A percentile compares a stretch with the other conserved stretches of the same genome.
Conservation (phyloP, 2,329 filamentous ascomycete species). For the Scytalidium lignicola region DNA sequence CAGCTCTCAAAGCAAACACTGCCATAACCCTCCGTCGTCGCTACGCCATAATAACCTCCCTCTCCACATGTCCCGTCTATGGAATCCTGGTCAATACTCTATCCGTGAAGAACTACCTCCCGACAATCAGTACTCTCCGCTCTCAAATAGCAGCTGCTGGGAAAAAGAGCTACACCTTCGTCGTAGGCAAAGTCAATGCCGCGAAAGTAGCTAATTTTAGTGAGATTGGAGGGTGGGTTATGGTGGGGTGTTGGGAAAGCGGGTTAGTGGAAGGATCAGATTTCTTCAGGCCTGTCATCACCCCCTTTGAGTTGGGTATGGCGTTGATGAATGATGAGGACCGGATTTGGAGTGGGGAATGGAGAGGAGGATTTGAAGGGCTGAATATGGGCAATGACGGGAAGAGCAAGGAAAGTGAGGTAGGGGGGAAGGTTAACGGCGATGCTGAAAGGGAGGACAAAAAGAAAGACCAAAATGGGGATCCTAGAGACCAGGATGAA, state of each 20-base stretch:
- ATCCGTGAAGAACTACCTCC: slow-evolving; percentile 83
- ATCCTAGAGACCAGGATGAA: not conserved
- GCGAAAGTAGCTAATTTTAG: slow-evolving; percentile 96
- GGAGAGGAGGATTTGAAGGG: slow-evolving; percentile 80
- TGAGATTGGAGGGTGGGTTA: slow-evolving; percentile 93
- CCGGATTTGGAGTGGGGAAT: slow-evolving; percentile 79
- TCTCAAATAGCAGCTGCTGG: slow-evolving; percentile 69
- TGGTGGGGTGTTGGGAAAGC: slow-evolving; percentile 97
- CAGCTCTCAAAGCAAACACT: slow-evolving; percentile 32
- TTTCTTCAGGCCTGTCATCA: slow-evolving; percentile 85
- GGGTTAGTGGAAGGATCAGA: slow-evolving; percentile 83
- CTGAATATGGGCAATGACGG: slow-evolving; percentile 39
- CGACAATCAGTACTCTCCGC: slow-evolving; percentile 70
- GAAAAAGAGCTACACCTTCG: slow-evolving; percentile 94
- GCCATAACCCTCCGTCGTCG: slow-evolving; percentile 67
- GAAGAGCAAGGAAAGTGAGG: slow-evolving; percentile 19
- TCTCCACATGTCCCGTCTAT: slow-evolving; percentile 77
- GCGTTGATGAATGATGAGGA: slow-evolving; percentile 70
- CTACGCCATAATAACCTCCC: slow-evolving; percentile 78
- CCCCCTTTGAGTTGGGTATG: slow-evolving; percentile 86
- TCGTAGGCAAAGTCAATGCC: slow-evolving; percentile 93
- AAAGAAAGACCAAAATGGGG: not conserved
- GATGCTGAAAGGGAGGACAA: slow-evolving; percentile 1
- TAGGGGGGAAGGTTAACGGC: slow-evolving; percentile 17
- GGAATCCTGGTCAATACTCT: slow-evolving; percentile 96